Base-by-base conservation (phyloP, 2,329 filamentous ascomycete species). In the Beauveria varroae region DNA sequence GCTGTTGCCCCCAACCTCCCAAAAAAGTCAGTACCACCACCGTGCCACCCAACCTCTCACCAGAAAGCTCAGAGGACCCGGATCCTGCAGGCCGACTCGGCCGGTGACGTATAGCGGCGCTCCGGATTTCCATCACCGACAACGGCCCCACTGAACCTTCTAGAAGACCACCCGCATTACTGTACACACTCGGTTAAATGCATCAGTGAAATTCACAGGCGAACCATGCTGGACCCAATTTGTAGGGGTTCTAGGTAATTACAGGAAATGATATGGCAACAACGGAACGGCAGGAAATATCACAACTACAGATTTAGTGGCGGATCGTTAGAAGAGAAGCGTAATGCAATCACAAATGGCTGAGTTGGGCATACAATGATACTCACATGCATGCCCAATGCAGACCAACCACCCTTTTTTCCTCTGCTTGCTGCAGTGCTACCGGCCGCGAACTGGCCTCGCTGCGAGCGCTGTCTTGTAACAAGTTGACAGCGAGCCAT, bases 141-240 rank as follows among this genome's bases (percentile, higher is more conserved):
- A 40, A 24, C 61, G 50, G 69, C 68, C 72, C 75, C 75, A 77
- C 74, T 73, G 75, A 78, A 78, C 67, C 73, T 78, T 78, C 76
- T 75, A 76, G 76, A 78, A 77, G 68, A 68, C 61, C 66, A 59
- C 67, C 60, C 62, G 66, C 61, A 63, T 76, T 75, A 64, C 54
- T 71, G 72, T 73, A 77, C 69, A 57, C 55, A 70, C 71, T 66
- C 74, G 71, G 64, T 74, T 72, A 52, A 14, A 51, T 61, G 52
- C 52, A 61, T 61, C 20, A 58, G 40, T 24, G 5, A 37, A 14
- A 51, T 60, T 16, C 41, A 50, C n/a, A 14, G 22, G 51, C 28
- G 44, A 40, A 37, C 56, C 43, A 24, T 47, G n/a, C 34, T 50
- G 46, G 55, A 26, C 47, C 57, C 57, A 54, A 22, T 60, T 54